Evolutionary conservation across 192 early-diverging fungal species (phyloP).

Genomic region (Coemansia sp.): DNA sequence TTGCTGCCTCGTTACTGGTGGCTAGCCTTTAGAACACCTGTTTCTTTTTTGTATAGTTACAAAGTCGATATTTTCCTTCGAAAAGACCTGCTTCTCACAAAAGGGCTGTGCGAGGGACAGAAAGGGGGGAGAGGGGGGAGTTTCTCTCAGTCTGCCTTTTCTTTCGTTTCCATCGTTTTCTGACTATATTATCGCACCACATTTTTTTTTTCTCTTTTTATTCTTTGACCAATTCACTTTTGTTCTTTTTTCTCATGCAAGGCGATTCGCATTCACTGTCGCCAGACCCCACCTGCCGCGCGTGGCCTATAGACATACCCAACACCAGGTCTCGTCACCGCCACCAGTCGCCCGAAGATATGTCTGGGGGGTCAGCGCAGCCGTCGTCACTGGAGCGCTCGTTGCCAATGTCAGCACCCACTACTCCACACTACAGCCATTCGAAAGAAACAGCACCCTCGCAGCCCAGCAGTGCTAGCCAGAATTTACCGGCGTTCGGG

Average conservation of each 20-base stretch:
- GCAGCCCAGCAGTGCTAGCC: background rate
- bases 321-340: background rate
- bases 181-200: background rate
- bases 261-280: background rate
- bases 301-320: constrained; percentile 1
- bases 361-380: background rate
- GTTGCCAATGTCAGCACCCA: background rate
- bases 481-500: background rate
- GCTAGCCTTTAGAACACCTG: background rate
- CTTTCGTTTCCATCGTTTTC: background rate
- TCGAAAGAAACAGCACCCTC: background rate
- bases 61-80: background rate
- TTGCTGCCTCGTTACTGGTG: constrained; percentile 1
- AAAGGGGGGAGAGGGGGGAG: background rate
- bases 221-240: background rate
- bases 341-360: background rate
- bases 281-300: background rate
- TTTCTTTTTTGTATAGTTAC: background rate
- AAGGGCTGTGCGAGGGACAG: background rate
- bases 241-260: background rate
- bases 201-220: background rate
- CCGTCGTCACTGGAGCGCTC: constrained; percentile 7
- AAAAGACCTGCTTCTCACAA: background rate
- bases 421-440: background rate
- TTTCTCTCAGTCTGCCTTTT: background rate